Evolutionary conservation across 2,329 filamentous ascomycete genomes (phyloP), one percentile per base, ranked within the genome.

Genomic region (Xenosphaeropsis pyriputrescens): DNA sequence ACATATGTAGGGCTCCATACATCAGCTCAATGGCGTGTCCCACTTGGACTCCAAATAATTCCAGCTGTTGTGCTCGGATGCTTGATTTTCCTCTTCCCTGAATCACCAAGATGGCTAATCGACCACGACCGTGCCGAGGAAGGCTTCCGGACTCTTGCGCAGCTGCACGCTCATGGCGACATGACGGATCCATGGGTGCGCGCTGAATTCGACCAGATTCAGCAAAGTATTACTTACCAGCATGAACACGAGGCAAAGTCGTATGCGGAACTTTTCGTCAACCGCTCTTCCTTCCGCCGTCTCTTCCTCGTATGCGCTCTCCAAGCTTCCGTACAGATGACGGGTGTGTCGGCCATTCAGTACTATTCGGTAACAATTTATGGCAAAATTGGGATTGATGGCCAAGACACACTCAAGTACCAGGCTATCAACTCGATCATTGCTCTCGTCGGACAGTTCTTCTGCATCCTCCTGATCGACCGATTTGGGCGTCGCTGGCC

Each of bases 391-490:
- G 79, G 80, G 18, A 85, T 86, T 46, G 54, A 58, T 0, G 67
- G 69, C 16, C 62, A 72, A 37, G 67, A 80, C 18, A 75, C 82
- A 0, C 67, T 86, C 31, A 73, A 78, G 45, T 85, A 85, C 54
- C 81, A 86, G 54, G 79, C 77, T 39, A 85, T 85, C 50, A 82
- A 78, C 43, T 78, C 70, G 2, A 65, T 84, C 42, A 72, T 85
- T 36, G 80, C 79, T 2, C 59, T 86, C 7, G 52, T 84, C 11
- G 80, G 73, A 0, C 76, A 85, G 51, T 72, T 75, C 46, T 57
- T 69, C 32, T 85, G 79, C 50, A 80, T 86, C 49, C 51, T 77
- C 34, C 60, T 75, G 40, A 77, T 85, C 45, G 81, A 86, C 53
- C 63, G 60, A 16, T 68, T 76, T 6, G 82, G 82, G 32, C 75